Evolutionary conservation across 75 land plant genomes (phyloP), one percentile per base, ranked within the genome.

Genomic region (Cryptomeria japonica): DNA sequence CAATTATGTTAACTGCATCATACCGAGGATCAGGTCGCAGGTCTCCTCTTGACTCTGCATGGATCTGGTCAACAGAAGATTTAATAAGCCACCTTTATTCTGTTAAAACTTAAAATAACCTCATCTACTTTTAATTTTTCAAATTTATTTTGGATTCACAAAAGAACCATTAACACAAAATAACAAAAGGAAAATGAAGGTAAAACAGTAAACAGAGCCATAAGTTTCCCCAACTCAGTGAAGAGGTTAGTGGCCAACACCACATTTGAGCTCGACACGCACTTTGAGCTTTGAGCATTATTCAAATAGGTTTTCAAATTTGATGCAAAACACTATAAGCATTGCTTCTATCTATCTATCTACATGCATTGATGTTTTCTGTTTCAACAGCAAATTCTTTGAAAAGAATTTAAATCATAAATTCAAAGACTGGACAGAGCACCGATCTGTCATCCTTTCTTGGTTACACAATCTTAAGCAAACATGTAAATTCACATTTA

Each of bases 11-110:
- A 55, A 98, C 90, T 37, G 96, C 92, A 92, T 98, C 99, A 93
- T 90, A 94, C n/a, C 93, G 93, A 88, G 99, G 99, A 90, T 98
- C 99, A 86, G 99, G 99, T 73, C 92, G 90, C 18, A 98, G 86
- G 88, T 96, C 93, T 72, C 97, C 97, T 87, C 99, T 95, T 44
- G 94, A 95, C 88, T 93, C 94, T 85, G 99, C 91, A 53, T 80
- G 93, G 84, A 94, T 90, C 99, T 97, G 92, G 25, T 22, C 68
- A 79, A 89, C 31, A 32, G 47, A 82, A 82, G 51, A 82, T 46
- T 46, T 82, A 34, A 82, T 82, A 0, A 82, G 42, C 28, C 32
- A 42, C 32, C 84, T n/a, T 82, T 82, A 80, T 42, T 44, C 28
- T 39, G 31, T 28, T 44, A 3, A n/a, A 34, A 34, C 3, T 28